Evolutionary conservation across 176 grass and related monocot genomes (phyloP), one percentile per base, ranked within the genome.

Genomic region (Zea luxurians): DNA sequence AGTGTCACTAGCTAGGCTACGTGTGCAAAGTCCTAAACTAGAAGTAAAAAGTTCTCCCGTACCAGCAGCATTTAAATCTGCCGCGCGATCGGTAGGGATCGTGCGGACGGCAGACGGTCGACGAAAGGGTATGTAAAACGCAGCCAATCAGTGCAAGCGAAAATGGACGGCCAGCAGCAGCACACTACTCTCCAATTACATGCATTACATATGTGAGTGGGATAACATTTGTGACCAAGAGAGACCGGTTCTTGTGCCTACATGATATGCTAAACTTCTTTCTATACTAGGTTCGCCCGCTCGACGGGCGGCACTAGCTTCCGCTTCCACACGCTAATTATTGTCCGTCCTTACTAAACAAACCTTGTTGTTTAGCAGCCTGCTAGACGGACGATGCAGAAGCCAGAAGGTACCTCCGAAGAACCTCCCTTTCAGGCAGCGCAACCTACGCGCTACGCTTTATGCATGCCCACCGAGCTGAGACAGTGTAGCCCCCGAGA

Each of bases 381-480:
- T 69, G 13, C 27, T 55, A 57, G 53, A 57, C 4, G 6, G 0
- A 57, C 10, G 38, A 4, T 4, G 4, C 4, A 4, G 13, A 37
- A 5, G 66, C 0, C 4, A 4, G 13, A 37, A 5, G 66, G 9
- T 66, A 43, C 16, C 16, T 57, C 77, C 9, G 7, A 47, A 36
- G 48, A 13, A 49, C 4, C 59, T 70, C 66, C 74, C n/a, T 77
- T 81, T 81, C 66, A 34, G 27, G 27, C 27, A 27, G 46, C 50
- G 48, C 20, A 27, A 27, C 75, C 20, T 55, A 69, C 45, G 9
- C 7, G 20, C 58, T 27, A 61, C 45, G 40, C 64, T 75, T 80
- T 75, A 64, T 46, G 75, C 70, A 64, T 46, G 75, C 70, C 76
- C 52, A 74, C 76, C 55, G 37, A 75, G 64, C 17, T 9, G 82